Evolutionary conservation across 2,329 filamentous ascomycete species (phyloP).

Genomic region (Paraphoma chrysanthemicola): DNA sequence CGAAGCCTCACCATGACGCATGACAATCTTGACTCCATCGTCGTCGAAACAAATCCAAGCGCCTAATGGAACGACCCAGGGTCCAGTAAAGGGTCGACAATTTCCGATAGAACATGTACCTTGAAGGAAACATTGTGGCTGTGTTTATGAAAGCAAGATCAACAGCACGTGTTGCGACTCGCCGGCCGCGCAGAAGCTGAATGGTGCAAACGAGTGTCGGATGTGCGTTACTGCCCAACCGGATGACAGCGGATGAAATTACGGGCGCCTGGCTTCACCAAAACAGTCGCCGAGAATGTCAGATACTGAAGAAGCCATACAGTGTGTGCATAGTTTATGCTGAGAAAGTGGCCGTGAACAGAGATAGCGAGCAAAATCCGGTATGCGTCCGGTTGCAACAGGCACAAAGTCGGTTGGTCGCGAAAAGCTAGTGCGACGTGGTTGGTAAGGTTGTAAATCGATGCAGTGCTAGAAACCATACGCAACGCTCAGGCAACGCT

Average conservation of each 20-base stretch:
- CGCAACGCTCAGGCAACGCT: slow-evolving; percentile 12
- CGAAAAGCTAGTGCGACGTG: slow-evolving; percentile 6
- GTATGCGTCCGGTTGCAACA: slow-evolving; percentile 23
- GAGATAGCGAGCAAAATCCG: slow-evolving; percentile 7
- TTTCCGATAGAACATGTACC: not conserved
- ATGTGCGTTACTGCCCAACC: not conserved
- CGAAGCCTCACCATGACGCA: no score
- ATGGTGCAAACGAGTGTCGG: not conserved
- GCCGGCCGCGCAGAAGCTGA: not conserved
- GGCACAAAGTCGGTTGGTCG: slow-evolving; percentile 12
- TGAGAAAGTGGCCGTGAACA: slow-evolving; percentile 1
- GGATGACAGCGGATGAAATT: not conserved
- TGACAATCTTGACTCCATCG: not conserved
- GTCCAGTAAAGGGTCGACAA: not conserved
- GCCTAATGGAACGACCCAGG: not conserved
- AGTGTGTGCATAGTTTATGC: not conserved
- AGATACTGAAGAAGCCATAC: not conserved
- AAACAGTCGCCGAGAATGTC: not conserved
- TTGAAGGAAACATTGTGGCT: no score
- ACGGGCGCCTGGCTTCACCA: not conserved
- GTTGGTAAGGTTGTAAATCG: slow-evolving; percentile 6
- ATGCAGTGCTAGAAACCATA: slow-evolving; percentile 5
- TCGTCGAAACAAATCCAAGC: not conserved
- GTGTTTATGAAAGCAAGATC: not conserved
- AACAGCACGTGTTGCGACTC: not conserved